Evolutionary conservation across 129 eudicot genomes (phyloP), one percentile per base, ranked within the genome.

Genomic region (Artemisia tridentata): DNA sequence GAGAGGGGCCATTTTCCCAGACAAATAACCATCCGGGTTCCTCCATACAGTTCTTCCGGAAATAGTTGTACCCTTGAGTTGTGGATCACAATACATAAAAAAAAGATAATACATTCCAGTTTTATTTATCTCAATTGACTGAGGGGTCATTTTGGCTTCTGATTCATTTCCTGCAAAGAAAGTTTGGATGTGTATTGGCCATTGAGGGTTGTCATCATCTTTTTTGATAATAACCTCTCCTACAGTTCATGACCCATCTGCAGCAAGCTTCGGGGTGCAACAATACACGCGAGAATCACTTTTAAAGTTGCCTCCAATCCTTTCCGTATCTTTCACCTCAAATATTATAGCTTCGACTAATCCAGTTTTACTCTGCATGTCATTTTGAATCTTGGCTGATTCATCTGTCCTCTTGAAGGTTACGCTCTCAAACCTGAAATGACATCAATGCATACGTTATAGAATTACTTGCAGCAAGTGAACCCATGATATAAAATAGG

Each of bases 51-150:
- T 88, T 72, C 72, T 85, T 54, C 95, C 95, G 0, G 71, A 55
- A 25, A 88, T 73, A 50, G 76, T 71, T 4, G 88, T 88, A 17
- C 95, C 95, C 58, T 83, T 67, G 8, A 88, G 85, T 66, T 81
- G 75, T 16, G 88, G 88, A 72, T 88, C 95, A 75, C 95, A 88
- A 72, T 73, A 82, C 90, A 88, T 75, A 72, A 84, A 88, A 74
- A 84, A 88, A 15, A 88, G 86, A 76, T 84, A 88, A 65, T 88
- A 88, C 95, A 88, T 82, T 62, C 95, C 88, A 2, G 90, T 88
- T 66, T 75, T 84, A 52, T 80, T 80, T 17, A 88, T 84, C 16
- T 82, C 87, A 48, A 88, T 84, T 3, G 86, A 56, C 4, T 77
- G 68, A 67, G 84, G 21, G n/a, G 50, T 14, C 90, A 84, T 84